Base-by-base conservation (phyloP, 805 yeast genomes). In the Hanseniaspora occidentalis region DNA sequence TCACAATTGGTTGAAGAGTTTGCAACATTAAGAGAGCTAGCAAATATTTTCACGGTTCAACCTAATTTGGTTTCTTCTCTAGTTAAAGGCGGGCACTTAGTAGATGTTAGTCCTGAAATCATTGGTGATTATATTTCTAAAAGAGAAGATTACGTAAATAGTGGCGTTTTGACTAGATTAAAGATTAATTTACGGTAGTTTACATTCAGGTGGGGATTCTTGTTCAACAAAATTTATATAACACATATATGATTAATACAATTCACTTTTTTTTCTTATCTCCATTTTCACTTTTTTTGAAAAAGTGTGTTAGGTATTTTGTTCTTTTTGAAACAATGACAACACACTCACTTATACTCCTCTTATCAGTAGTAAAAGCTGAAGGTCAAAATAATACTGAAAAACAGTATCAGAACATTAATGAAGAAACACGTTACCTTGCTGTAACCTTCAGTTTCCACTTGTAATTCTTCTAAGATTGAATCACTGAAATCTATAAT, bases 21-120 rank as follows among this genome's bases (percentile, higher is more conserved):
- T 61, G 75, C 75, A 38, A 69, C 84, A 10, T 62, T 88, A 46
- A 73, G 85, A 54, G 95, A 86, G 49, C 71, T 88, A 45, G 85
- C 89, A 24, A 84, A 84, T 51, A 63, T 88, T 44, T 88, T 79
- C 57, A 79, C 94, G 0, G 94, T 84, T 14, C 92, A 83, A 53
- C 81, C 89, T 2, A 82, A 82, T 43, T 69, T 84, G 49, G 63
- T 86, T 41, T 77, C 77, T 46, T 82, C 94, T 1, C 67, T 86
- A 52, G 76, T 85, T 2, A 76, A 78, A 31, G 95, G 85, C 52
- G 92, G 95, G 1, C 84, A 78, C 49, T 64, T 86, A 46, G 76
- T 79, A 1, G 69, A 67, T 42, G 66, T 84, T 54, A 78, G 76
- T 52, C 77, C 77, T 8, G 68, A 66, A 37, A 62, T 79, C 6